Evolutionary conservation across 352 stramenopile genomes (phyloP).

Genomic region (Phytophthora multivora): DNA sequence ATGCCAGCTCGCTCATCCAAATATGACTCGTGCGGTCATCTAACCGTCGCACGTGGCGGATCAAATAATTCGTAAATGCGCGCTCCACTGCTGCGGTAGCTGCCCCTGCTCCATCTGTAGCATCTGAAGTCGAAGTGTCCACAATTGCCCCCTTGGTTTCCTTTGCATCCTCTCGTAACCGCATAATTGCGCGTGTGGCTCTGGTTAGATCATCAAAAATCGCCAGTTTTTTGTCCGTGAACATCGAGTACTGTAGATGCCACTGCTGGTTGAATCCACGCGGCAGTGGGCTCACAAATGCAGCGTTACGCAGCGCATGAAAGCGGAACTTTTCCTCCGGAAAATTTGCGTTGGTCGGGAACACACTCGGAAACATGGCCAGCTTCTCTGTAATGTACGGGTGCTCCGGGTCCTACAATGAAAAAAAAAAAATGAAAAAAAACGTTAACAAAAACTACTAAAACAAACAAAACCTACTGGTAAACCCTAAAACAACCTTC

Average conservation of each 20-base stretch:
- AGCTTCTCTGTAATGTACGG: slow-evolving; percentile 76
- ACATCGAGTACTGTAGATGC: slow-evolving; percentile 87
- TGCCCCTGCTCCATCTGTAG: slow-evolving; percentile 13
- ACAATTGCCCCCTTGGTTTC: slow-evolving; percentile 13
- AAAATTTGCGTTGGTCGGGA: slow-evolving; percentile 73
- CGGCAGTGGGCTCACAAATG: slow-evolving; percentile 80
- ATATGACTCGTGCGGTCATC: slow-evolving; percentile 79
- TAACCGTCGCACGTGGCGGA: slow-evolving; percentile 79
- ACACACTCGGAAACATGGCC: slow-evolving; percentile 67
- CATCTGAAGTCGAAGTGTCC: not conserved
- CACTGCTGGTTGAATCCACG: slow-evolving; percentile 80
- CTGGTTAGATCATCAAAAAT: slow-evolving; percentile 75
- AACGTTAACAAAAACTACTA: slow-evolving; percentile 3
- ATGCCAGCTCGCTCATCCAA: slow-evolving; percentile 82
- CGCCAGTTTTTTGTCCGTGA: slow-evolving; percentile 76
- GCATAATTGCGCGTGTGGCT: slow-evolving; percentile 53
- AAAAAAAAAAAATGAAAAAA: not conserved
- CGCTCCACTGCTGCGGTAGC: slow-evolving; percentile 38
- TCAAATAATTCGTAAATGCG: slow-evolving; percentile 81
- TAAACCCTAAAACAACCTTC: slow-evolving; percentile 49
- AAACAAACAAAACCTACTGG: not conserved
- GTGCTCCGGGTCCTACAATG: slow-evolving; percentile 58
- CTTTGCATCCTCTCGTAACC: slow-evolving; percentile 25
- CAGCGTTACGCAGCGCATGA: slow-evolving; percentile 68
- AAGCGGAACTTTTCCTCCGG: slow-evolving; percentile 85